Conservation (phyloP, 768 basidiomycete species). For the Pilatotrama ljubarskyi region DNA sequence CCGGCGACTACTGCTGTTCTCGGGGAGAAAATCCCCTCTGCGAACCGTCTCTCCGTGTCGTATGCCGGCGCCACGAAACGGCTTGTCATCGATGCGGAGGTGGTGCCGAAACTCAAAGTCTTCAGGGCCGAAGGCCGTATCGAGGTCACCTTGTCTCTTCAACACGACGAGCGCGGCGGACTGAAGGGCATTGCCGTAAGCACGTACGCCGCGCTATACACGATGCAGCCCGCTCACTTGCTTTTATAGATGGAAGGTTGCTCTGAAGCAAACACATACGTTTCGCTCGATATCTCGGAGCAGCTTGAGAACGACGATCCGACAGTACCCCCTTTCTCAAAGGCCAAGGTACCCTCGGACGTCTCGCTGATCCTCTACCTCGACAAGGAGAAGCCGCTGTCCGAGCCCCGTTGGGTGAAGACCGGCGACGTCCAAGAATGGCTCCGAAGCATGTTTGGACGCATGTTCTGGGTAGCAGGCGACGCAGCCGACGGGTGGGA, state of each 20-base stretch:
- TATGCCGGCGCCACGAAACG: slow-evolving; percentile 89
- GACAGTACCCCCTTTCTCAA: slow-evolving; percentile 75
- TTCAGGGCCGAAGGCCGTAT: slow-evolving; percentile 83
- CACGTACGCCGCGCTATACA: slow-evolving; percentile 3
- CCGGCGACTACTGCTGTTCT: slow-evolving; percentile 17
- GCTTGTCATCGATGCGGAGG: slow-evolving; percentile 85
- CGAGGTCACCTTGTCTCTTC: slow-evolving; percentile 70
- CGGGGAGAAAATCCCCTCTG: slow-evolving; percentile 56
- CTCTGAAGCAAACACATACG: slow-evolving; percentile 70
- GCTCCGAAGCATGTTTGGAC: slow-evolving; percentile 84
- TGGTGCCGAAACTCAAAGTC: slow-evolving; percentile 79
- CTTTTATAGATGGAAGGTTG: slow-evolving; percentile 66
- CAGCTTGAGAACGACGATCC: slow-evolving; percentile 47
- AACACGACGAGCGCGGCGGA: slow-evolving; percentile 52
- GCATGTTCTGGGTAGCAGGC: slow-evolving; percentile 84
- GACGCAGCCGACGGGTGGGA: slow-evolving; percentile 91
- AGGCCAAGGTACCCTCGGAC: slow-evolving; percentile 50
- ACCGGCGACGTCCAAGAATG: slow-evolving; percentile 94
- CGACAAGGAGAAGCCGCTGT: slow-evolving; percentile 85
- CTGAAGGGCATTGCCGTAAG: slow-evolving; percentile 78
- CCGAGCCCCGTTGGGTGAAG: slow-evolving; percentile 97
- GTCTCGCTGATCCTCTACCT: slow-evolving; percentile 75
- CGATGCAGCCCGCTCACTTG: neutral
- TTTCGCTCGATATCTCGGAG: slow-evolving; percentile 52
- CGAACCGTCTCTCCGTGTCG: slow-evolving; percentile 90